phyloP scores from a whole-genome alignment of 805 yeast species.

The Yamadazyma akitaensis region DNA sequence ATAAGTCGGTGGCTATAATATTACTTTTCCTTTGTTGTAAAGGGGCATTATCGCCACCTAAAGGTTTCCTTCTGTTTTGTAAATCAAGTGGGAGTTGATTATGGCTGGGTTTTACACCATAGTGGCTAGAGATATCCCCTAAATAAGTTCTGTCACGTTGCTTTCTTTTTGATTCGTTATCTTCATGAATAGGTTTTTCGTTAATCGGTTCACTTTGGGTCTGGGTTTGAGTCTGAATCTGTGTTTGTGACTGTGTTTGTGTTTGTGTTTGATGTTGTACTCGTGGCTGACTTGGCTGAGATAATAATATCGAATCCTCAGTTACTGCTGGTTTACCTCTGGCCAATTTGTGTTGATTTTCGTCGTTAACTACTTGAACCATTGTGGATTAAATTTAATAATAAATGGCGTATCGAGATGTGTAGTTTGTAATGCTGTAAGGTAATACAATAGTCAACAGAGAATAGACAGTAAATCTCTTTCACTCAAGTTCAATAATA shows the following conservation, averaged over 20 bases:
- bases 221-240: not conserved
- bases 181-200: not conserved
- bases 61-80: slow-evolving; percentile 21
- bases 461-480: not conserved
- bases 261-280: not conserved
- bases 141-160: slow-evolving; percentile 25
- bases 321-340: slow-evolving; percentile 23
- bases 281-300: not conserved
- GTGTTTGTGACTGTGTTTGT: not conserved
- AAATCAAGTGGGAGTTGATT: not conserved
- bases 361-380: slow-evolving; percentile 29
- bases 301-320: slow-evolving; percentile 1
- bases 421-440: not conserved
- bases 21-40: slow-evolving; percentile 19
- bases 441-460: not conserved
- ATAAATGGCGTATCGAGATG: not conserved
- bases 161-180: slow-evolving; percentile 8
- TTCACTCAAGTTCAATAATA: not conserved
- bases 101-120: slow-evolving; percentile 16
- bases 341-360: slow-evolving; percentile 36
- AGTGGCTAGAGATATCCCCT: slow-evolving; percentile 39
- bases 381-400: not conserved
- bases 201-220: not conserved
- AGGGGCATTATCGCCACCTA: slow-evolving; percentile 34
- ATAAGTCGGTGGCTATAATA: slow-evolving; percentile 11